Evolutionary conservation across 1,284 basidiomycete species (phyloP), one percentile per base, ranked within the genome.

Genomic region (Apiotrichum porosum): DNA sequence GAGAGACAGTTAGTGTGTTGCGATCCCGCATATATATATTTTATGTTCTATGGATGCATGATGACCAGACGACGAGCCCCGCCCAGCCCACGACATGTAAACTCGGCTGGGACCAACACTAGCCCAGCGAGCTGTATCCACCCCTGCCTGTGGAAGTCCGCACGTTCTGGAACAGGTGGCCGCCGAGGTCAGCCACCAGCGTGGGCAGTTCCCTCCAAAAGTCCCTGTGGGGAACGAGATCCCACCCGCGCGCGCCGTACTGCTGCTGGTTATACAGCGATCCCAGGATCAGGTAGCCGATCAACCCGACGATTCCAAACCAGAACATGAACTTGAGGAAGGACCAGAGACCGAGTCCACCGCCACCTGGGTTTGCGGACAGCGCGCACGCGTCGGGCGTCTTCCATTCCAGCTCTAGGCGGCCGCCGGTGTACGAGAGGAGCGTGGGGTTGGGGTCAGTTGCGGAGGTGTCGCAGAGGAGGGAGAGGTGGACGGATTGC

Each of bases 251-350:
- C 3, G 73, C 72, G 30, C 63, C 66, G 56, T 75, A 75, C 42
- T 70, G 68, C 38, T 73, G 70, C 48, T 72, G 71, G 41, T 75
- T 75, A 59, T 75, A 73, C 47, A 68, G 66, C 35, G 69, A 68
- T 22, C 73, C 73, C 24, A 72, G 58, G n/a, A 54, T 65, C 48
- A 72, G 72, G 47, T 71, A 73, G 0, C 58, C 49, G 4, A 68
- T 36, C 15, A 72, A 52, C 2, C 52, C 65, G 13, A 68, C 37
- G 3, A 23, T 42, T 8, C 18, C 35, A 33, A 30, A 42, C 69
- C 72, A 71, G 49, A 75, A 73, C 26, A 72, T 17, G 32, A 64
- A 61, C 34, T 63, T 63, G 40, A 70, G 47, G 12, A 61, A 22
- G 13, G 44, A 37, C 39, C 52, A 52, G 51, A 63, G 55, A 15